phyloP scores from a whole-genome alignment of 495 filamentous ascomycete species.

The Penicillium mononematosum region DNA sequence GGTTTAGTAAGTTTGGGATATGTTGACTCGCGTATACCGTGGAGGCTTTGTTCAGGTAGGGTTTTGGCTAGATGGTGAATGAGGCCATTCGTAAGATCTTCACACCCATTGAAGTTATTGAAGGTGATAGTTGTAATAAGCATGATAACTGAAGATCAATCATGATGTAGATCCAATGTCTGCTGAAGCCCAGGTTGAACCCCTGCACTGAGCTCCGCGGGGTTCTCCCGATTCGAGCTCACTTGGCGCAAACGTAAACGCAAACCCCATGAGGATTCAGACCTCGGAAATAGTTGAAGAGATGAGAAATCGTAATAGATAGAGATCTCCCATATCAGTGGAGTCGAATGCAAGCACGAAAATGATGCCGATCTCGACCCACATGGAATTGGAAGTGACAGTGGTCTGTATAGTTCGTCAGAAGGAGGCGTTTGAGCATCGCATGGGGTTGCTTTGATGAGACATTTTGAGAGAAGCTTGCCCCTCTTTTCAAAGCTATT shows the following conservation, averaged over 20 bases:
- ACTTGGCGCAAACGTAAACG: constrained; percentile 6
- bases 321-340: constrained; percentile 1
- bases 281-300: not conserved
- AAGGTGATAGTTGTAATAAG: not conserved
- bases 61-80: not conserved
- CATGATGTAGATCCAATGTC: not conserved
- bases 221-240: constrained; percentile 1
- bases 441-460: not conserved
- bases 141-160: not conserved
- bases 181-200: not conserved
- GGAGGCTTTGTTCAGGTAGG: not conserved
- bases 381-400: constrained; percentile 3
- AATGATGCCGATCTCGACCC: constrained; percentile 12
- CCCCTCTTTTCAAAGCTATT: constrained; percentile 8
- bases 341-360: not conserved
- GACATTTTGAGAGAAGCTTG: not conserved
- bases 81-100: not conserved
- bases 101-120: not conserved
- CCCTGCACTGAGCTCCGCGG: constrained; percentile 1
- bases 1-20: not conserved
- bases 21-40: not conserved
- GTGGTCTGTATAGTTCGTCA: constrained; percentile 5
- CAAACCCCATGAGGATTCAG: not conserved
- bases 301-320: not conserved
- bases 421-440: not conserved